A percentile compares a stretch with the other conserved stretches of the same genome.
Evolutionary conservation across 2,329 filamentous ascomycete species (phyloP).

Genomic region (Penicillium olsonii): DNA sequence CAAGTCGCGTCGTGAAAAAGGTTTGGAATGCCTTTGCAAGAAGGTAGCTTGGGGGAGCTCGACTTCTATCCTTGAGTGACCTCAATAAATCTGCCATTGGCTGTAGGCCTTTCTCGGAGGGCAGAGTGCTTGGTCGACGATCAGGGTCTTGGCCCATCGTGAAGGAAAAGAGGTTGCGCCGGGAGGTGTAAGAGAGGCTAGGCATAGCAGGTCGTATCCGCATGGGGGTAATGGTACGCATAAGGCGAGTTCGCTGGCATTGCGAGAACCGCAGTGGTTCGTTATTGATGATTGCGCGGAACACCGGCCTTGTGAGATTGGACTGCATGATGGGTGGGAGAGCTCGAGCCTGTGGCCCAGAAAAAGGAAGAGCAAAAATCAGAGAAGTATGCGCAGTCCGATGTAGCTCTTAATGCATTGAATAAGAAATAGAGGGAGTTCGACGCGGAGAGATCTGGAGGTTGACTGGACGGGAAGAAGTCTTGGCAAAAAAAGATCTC

Average conservation of each 20-base stretch:
- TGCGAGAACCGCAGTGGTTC: slow-evolving; percentile 44
- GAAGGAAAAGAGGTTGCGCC: slow-evolving; percentile 37
- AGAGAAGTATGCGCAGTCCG: neutral
- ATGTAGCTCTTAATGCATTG: slow-evolving; percentile 1
- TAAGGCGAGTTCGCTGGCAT: slow-evolving; percentile 36
- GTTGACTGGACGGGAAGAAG: slow-evolving; percentile 22
- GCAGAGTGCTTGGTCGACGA: slow-evolving; percentile 56
- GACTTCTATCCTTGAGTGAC: slow-evolving; percentile 62
- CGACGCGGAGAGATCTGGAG: slow-evolving; percentile 23
- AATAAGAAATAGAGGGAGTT: slow-evolving; percentile 12
- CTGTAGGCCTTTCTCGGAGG: slow-evolving; percentile 64
- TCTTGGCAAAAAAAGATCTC: slow-evolving; percentile 37
- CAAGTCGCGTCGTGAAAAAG: slow-evolving; percentile 62
- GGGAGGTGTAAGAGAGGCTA: slow-evolving; percentile 38
- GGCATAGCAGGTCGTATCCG: slow-evolving; percentile 31
- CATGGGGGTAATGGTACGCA: slow-evolving; percentile 32
- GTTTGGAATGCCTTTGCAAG: slow-evolving; percentile 65
- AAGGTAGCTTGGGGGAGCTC: slow-evolving; percentile 64
- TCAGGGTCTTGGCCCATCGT: slow-evolving; percentile 50
- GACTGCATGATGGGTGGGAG: slow-evolving; percentile 42
- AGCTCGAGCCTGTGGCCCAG: neutral
- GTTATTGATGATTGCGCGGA: slow-evolving; percentile 48
- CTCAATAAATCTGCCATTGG: slow-evolving; percentile 69
- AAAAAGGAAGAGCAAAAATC: neutral
- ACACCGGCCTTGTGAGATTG: slow-evolving; percentile 46